Base-by-base conservation (phyloP, 805 yeast genomes). In the Pichia pseudocactophila region DNA sequence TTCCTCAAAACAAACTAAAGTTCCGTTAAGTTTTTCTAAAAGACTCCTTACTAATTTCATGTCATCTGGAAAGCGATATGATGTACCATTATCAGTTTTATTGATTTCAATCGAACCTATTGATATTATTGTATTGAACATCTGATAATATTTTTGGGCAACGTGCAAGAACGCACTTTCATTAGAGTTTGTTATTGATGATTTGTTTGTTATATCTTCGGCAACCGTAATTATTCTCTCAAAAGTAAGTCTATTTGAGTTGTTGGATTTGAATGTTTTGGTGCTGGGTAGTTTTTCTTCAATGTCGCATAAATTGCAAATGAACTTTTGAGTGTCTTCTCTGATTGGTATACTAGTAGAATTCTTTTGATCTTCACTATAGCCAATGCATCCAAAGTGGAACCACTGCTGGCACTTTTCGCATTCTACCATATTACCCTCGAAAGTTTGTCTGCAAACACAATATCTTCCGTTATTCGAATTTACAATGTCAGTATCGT, bases 341-440 rank as follows among this genome's bases (percentile, higher is more conserved):
- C 63, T 58, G 2, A 36, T 42, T 15, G 48, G 51, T 30, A 43
- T 48, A 30, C 44, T 44, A 22, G 50, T 54, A 33, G 66, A 53
- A n/a, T n/a, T n/a, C n/a, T n/a, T n/a, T n/a, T n/a, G n/a, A n/a
- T n/a, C n/a, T n/a, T n/a, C n/a, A n/a, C n/a, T n/a, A n/a, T n/a
- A n/a, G n/a, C n/a, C n/a, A n/a, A n/a, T n/a, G n/a, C n/a, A n/a
- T 39, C 69, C 70, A 35, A 81, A 64, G 54, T 82, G 89, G 53
- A 74, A 82, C 88, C 88, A 80, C 51, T 80, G 86, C 41, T 71
- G 66, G 57, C 90, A 82, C 15, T 57, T 60, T 48, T 80, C 88
- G 61, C 89, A 82, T 45, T 75, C 82, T 36, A 80, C 74, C 84
- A 80, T 80, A 0, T 73, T 69, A 7, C 83, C 72, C 50, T 80